Base-by-base conservation (phyloP, 2,329 filamentous ascomycete genomes). In the Penicillium sp. region DNA sequence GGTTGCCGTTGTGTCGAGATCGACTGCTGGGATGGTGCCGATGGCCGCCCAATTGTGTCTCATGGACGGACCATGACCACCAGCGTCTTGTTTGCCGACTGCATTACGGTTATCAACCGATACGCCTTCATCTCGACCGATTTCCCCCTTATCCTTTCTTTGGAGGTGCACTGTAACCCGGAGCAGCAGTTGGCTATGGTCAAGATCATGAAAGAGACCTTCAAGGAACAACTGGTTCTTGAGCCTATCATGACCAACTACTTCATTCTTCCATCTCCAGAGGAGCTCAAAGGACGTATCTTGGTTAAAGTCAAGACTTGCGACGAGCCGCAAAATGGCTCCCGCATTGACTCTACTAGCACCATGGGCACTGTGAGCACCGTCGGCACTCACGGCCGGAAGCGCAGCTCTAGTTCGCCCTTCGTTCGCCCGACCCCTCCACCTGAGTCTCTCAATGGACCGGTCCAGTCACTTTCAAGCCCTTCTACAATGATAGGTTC, bases 1-100 rank as follows among this genome's bases (percentile, higher is more conserved):
- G 93, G 93, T 9, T 99, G 95, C 72, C 90, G 95, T 50, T 98
- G 95, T 73, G 88, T 99, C 46, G 95, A 99, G 77, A 92, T 99
- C 52, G 95, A 99, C 75, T 98, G 93, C 76, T 99, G 95, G 95
- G 92, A 99, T 75, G 95, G 95, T 16, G 84, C 85, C 52, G 89
- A 96, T 70, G 92, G 91, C 39, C 86, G 91, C 67, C 95, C 95
- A 1, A 86, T 92, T 53, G 95, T 99, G 31, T 92, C 91, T 60
- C 95, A 99, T 68, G 95, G 95, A 25, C 88, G 88, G 57, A 96
- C 93, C 0, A 83, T 96, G 75, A 98, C 95, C 0, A 93, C 87
- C 13, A 88, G 90, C 57, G 92, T 98, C 54, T 86, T 90, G 37
- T 99, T 99, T 76, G 84, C 87, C 46, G 93, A 98, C 74, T 93